A percentile compares a stretch with the other conserved stretches of the same genome.
Conservation (phyloP, 768 basidiomycete species). For the Boletus sp. region DNA sequence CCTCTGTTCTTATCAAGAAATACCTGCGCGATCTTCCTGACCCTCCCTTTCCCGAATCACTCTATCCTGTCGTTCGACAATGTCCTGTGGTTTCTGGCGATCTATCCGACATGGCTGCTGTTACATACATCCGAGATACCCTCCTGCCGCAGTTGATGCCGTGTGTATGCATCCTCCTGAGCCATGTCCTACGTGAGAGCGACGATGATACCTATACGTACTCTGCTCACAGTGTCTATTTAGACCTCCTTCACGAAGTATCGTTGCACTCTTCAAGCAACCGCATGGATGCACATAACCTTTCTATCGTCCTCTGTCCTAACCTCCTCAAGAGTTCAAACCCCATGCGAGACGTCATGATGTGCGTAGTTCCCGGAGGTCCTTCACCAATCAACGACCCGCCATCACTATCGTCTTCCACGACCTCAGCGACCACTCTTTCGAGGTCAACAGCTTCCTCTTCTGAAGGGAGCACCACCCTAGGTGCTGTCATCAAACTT, state of each 20-base stretch:
- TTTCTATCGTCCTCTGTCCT: slow-evolving; percentile 74
- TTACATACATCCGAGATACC: slow-evolving; percentile 65
- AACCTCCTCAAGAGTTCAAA: slow-evolving; percentile 73
- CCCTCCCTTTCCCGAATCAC: slow-evolving; percentile 69
- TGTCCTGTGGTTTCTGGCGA: slow-evolving; percentile 61
- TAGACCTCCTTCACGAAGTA: slow-evolving; percentile 79
- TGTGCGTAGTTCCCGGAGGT: slow-evolving; percentile 60
- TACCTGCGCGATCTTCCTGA: slow-evolving; percentile 77
- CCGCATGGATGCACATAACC: slow-evolving; percentile 81
- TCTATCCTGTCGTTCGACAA: slow-evolving; percentile 61
- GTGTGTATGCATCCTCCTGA: slow-evolving; percentile 72
- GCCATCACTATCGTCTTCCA: slow-evolving; percentile 20
- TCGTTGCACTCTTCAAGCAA: slow-evolving; percentile 64
- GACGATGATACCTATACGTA: not conserved
- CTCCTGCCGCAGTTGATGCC: slow-evolving; percentile 66
- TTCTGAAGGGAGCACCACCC: slow-evolving; percentile 53
- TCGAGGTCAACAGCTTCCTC: slow-evolving; percentile 28
- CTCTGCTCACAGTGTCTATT: slow-evolving; percentile 1
- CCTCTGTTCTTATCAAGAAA: slow-evolving; percentile 84
- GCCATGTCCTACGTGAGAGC: slow-evolving; percentile 58
- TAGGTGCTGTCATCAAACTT: slow-evolving; percentile 68
- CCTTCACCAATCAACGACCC: slow-evolving; percentile 35
- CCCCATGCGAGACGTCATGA: slow-evolving; percentile 66
- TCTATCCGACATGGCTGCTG: slow-evolving; percentile 51
- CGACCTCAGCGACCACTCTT: slow-evolving; percentile 10